Percentiles rank a stretch among this genome's conserved stretches.
phyloP scores from a whole-genome alignment of 2,329 filamentous ascomycete species.

The Leptographium flavum region DNA sequence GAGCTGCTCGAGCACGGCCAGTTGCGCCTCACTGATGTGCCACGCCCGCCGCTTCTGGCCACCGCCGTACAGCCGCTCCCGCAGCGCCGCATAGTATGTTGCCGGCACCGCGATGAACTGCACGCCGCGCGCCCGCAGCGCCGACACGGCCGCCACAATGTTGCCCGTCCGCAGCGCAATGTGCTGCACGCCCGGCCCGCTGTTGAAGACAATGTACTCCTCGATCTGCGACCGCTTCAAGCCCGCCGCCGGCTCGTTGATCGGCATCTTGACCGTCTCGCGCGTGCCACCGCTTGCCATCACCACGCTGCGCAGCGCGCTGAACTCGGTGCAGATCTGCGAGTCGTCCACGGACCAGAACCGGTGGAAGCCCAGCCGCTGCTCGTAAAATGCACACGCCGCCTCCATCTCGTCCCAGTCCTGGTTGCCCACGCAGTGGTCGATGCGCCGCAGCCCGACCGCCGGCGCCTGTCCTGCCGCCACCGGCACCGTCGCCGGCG shows the following conservation, averaged over 20 bases:
- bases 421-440: constrained; percentile 97
- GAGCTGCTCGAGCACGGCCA: constrained; percentile 59
- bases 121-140: constrained; percentile 72
- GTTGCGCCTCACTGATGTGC: constrained; percentile 57
- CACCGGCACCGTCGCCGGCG: constrained; percentile 18
- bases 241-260: constrained; percentile 85
- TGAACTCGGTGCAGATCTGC: constrained; percentile 86
- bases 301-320: constrained; percentile 74
- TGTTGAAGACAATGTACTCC: constrained; percentile 83
- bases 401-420: constrained; percentile 78
- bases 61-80: constrained; percentile 38
- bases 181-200: constrained; percentile 82
- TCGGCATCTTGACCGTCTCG: constrained; percentile 90
- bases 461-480: constrained; percentile 43
- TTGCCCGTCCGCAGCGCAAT: constrained; percentile 73
- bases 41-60: constrained; percentile 19
- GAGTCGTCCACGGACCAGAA: constrained; percentile 96
- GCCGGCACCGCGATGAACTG: constrained; percentile 83
- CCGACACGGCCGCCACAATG: constrained; percentile 64
- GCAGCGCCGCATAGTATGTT: constrained; percentile 76
- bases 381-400: constrained; percentile 64
- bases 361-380: constrained; percentile 80
- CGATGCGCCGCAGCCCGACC: constrained; percentile 60
- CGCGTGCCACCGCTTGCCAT: constrained; percentile 74
- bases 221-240: constrained; percentile 92